Base-by-base conservation (phyloP, 768 basidiomycete genomes). In the Omphalotus guepiniiformis region DNA sequence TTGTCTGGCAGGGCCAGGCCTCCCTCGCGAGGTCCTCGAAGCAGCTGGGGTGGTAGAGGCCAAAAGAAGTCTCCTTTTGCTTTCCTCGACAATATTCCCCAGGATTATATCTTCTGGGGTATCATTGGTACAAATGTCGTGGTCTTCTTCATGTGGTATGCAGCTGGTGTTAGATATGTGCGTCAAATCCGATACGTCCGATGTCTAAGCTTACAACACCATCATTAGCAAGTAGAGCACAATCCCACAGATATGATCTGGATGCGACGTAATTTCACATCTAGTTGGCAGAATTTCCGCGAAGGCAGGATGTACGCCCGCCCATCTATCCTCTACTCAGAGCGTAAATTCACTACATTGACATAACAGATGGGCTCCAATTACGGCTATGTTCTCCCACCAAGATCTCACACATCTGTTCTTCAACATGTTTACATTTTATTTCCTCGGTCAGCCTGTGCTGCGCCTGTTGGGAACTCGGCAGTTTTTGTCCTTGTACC, bases 381-480 rank as follows among this genome's bases (percentile, higher is more conserved):
- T 89, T 8, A 86, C 88, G 0, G 69, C 78, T 15, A 73, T 71
- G 50, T 92, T 93, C 69, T 88, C 87, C 3, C 88, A 91, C 56
- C 62, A 72, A 53, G 70, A 74, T 23, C 30, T 72, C n/a, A 52
- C 59, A 1, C 88, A 91, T 57, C 75, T 86, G 3, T 53, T 88
- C n/a, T 72, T 88, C 61, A 91, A 91, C 57, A 80, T 78, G n/a
- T 75, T 88, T 58, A 81, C 84, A 0, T 88, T 80, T 64, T 88
- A 73, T 63, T 91, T 86, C 67, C 79, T 90, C 76, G 85, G 82
- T 0, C 78, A 73, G 1, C 64, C 78, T 2, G 79, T 87, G 25
- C 70, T 91, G 22, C 56, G 65, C 15, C 64, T 83, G 37, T 71
- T 92, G 9, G 87, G 88, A 0, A 82, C 78, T 56, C 66, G 74